Base-by-base conservation (phyloP, 108 stramenopile species). In the Poteriospumella lacustris region DNA sequence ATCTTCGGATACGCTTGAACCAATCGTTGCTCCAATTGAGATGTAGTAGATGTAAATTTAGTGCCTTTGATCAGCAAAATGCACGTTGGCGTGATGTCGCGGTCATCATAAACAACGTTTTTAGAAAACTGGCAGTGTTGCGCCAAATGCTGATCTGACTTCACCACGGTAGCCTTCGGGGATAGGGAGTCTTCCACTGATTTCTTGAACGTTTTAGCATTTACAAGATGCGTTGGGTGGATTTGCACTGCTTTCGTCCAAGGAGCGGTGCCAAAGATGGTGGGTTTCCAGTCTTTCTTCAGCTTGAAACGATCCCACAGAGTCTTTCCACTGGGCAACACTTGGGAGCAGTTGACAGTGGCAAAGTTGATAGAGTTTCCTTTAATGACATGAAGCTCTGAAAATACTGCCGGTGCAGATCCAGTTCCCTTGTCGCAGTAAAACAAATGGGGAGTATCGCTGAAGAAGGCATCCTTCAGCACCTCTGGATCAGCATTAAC, bases 261-360 rank as follows among this genome's bases (percentile, higher is more conserved):
- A 12, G 70, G 70, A 5, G 41, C 70, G 33, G 33, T 5, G 24
- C 44, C 43, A 3, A 5, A 73, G 9, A 73, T 73, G 12, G 70
- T 73, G 19, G 70, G 70, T 24, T 42, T 73, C 33, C 5, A 5
- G 5, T 73, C 70, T 42, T 26, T 39, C 47, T 73, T 73, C 9
- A 73, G 33, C 31, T 73, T 73, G 36, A 73, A 73, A 29, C 70
- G 12, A 12, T 44, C 43, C 5, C 19, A 52, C 9, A 73, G 5
- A 44, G 36, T 73, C 47, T 73, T 73, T 38, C 70, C 70, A 73
- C 40, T 42, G 36, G 70, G 70, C 31, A 73, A 33, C 3, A 52
- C 19, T 73, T 73, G 70, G 42, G 70, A 73, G 36, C 70, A 73
- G 36, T 73, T 73, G 3, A 73, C 5, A 5, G 24, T 73, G 9